A percentile compares a stretch with the other conserved stretches of the same genome.
These are phyloP conservation scores for Lachnellula suecica DNA, from an alignment of 2,329 filamentous ascomycete species.

Conservation along the genomic window DNA sequence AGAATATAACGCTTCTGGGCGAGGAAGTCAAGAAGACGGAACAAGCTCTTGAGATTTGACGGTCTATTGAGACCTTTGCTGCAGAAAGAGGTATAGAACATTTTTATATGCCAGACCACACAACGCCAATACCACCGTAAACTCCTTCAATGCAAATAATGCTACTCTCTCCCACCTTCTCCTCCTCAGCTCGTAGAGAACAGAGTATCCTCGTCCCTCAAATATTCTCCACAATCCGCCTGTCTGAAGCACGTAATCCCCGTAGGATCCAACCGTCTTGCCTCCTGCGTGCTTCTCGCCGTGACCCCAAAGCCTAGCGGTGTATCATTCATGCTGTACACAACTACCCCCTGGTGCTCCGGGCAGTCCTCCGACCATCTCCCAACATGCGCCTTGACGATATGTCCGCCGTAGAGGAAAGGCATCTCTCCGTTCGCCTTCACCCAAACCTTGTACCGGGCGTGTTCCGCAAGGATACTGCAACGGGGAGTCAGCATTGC, in stretches of 20 bases:
- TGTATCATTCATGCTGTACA: constrained; percentile 89
- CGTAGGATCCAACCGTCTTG: constrained; percentile 83
- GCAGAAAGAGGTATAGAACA: not conserved
- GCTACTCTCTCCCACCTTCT: not conserved
- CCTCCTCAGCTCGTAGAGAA: constrained; percentile 46
- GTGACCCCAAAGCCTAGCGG: constrained; percentile 93
- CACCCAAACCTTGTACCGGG: constrained; percentile 96
- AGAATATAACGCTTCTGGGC: no score
- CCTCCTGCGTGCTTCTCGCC: constrained; percentile 81
- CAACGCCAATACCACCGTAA: constrained; percentile 3
- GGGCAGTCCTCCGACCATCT: constrained; percentile 89
- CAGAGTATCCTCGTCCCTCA: constrained; percentile 75
- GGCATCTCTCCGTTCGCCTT: constrained; percentile 97
- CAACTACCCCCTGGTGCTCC: constrained; percentile 87
- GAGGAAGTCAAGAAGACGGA: no score
- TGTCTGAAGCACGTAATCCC: constrained; percentile 88
- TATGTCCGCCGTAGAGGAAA: constrained; percentile 90
- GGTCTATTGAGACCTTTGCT: no score
- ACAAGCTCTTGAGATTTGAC: no score
- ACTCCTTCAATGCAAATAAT: constrained; percentile 11
- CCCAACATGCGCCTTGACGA: constrained; percentile 76
- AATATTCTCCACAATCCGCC: constrained; percentile 90
- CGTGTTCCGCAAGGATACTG: constrained; percentile 88
- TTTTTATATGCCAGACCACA: not conserved
- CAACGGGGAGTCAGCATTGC: no score